Conservation (phyloP, 1,284 basidiomycete genomes). For the Irpex sp. region DNA sequence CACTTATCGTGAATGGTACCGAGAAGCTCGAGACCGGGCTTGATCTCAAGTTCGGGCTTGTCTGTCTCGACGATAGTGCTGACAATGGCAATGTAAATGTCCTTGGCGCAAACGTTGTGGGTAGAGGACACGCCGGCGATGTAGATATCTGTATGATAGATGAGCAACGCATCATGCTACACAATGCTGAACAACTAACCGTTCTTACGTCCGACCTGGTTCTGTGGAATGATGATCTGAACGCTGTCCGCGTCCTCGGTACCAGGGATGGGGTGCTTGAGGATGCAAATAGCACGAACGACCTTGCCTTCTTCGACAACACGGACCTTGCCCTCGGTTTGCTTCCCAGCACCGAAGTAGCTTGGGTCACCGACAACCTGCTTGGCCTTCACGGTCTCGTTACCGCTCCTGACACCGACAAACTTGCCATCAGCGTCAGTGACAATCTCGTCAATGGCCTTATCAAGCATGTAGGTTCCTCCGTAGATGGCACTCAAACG, state of each 20-base stretch:
- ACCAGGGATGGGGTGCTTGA: constrained; percentile 98
- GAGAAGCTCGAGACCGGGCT: constrained; percentile 87
- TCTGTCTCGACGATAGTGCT: constrained; percentile 98
- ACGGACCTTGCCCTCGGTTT: constrained; percentile 70
- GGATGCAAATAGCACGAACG: constrained; percentile 94
- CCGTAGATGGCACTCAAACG: constrained; percentile 98
- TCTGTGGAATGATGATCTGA: constrained; percentile 99
- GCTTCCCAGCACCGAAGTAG: constrained; percentile 84
- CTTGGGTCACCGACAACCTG: constrained; percentile 98
- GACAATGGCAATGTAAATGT: constrained; percentile 95
- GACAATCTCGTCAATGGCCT: constrained; percentile 90
- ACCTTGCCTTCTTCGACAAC: constrained; percentile 95
- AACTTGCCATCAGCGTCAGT: constrained; percentile 87
- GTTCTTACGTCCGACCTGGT: constrained; percentile 93
- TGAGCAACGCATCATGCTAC: background rate
- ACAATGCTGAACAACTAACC: constrained; percentile 48
- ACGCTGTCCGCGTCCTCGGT: constrained; percentile 94
- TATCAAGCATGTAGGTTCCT: constrained; percentile 99
- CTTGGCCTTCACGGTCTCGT: constrained; percentile 96
- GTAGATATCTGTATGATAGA: constrained; percentile 80
- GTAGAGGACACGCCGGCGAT: constrained; percentile 96
- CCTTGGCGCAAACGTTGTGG: constrained; percentile 96
- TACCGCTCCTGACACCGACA: constrained; percentile 85
- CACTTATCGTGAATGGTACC: constrained; percentile 96
- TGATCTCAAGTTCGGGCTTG: constrained; percentile 90